A percentile compares a stretch with the other conserved stretches of the same genome.
Evolutionary conservation across 805 yeast species (phyloP).

Genomic region (Candida sphagnicola): DNA sequence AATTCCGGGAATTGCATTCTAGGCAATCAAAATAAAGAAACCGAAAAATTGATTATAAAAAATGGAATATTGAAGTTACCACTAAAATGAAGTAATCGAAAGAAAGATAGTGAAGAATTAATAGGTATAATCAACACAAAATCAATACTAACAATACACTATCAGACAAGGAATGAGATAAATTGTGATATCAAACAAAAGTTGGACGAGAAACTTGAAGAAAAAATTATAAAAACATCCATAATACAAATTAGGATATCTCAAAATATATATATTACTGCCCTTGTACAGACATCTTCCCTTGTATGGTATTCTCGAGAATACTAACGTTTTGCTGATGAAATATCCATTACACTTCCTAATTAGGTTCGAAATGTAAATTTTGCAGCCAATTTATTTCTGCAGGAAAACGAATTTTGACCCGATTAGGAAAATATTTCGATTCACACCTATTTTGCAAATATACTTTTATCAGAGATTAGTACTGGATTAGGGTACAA

Average conservation of each 20-base stretch:
- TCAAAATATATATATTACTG: background rate
- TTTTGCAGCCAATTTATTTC: conserved; percentile 2
- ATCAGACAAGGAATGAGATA: background rate
- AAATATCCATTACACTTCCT: conserved; percentile 9
- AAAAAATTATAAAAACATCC: conserved; percentile 1
- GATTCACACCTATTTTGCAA: background rate
- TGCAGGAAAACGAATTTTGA: conserved; percentile 7
- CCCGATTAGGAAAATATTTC: conserved; percentile 15
- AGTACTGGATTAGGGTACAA: conserved; percentile 4
- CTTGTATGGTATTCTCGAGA: no score
- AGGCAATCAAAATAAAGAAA: background rate
- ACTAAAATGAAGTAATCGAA: background rate
- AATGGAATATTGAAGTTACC: background rate
- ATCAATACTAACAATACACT: background rate
- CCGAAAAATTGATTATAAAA: background rate
- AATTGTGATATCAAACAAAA: background rate
- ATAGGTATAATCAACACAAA: background rate
- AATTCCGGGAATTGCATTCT: conserved; percentile 1
- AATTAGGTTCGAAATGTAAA: conserved; percentile 7
- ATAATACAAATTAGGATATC: background rate
- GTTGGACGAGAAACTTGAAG: background rate
- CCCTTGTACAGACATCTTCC: background rate
- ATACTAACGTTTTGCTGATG: no score
- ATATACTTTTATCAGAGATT: background rate
- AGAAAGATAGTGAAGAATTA: background rate